Evolutionary conservation across 202 grass and related monocot species (phyloP).

Genomic region (Dendrocalamus latiflorus): DNA sequence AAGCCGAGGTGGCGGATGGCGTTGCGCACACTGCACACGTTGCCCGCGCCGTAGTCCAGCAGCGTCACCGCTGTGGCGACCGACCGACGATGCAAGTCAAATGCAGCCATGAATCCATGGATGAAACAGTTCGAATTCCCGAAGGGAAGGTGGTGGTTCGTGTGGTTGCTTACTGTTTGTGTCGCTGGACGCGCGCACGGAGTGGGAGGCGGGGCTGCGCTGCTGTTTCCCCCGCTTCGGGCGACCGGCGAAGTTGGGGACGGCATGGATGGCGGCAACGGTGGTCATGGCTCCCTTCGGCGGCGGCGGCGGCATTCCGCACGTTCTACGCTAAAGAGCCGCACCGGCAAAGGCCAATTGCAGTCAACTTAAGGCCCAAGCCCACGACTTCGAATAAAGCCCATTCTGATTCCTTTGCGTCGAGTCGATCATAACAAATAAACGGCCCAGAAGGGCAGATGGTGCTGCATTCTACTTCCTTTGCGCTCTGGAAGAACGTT

Average conservation of each 20-base stretch:
- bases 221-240: conserved; percentile 17
- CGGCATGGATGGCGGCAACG: neutral
- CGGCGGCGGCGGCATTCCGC: conserved; percentile 1
- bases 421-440: too few relatives aligned
- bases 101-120: neutral
- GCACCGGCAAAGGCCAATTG: neutral
- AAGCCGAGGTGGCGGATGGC: conserved; percentile 85
- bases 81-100: neutral
- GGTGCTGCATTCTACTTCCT: too few relatives aligned
- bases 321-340: neutral
- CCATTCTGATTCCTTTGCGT: too few relatives aligned
- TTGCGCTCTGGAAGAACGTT: too few relatives aligned
- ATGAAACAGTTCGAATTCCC: neutral
- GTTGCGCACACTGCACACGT: conserved; percentile 87
- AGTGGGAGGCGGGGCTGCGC: neutral
- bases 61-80: conserved; percentile 50
- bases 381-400: too few relatives aligned
- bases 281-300: conserved; percentile 24
- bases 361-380: neutral
- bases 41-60: conserved; percentile 88
- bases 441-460: too few relatives aligned
- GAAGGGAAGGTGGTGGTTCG: neutral
- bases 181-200: conserved; percentile 31
- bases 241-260: neutral
- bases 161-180: conserved; percentile 41